Base-by-base conservation (phyloP, 345 rosid species). In the Rhodamnia argentea region DNA sequence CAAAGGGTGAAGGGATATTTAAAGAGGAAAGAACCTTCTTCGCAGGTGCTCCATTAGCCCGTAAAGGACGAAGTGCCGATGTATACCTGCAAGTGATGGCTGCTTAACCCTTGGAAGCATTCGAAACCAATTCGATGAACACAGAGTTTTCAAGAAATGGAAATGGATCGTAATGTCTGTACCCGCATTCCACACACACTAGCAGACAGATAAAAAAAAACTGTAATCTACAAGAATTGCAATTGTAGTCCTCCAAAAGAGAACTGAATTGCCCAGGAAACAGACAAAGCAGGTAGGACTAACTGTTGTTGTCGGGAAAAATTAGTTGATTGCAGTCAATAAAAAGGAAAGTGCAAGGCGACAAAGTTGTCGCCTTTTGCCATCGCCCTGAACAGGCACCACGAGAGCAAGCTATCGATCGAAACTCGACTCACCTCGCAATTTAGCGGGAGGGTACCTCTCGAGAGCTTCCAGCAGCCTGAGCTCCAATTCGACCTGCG, bases 401-500 rank as follows among this genome's bases (percentile, higher is more conserved):
- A 5, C 53, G 2, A 82, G 83, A 27, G 20, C 44, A 18, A 82
- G 52, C 55, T 9, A 44, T 51, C 83, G 83, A 74, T 29, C 56
- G 50, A 2, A n/a, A 32, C 78, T 51, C 23, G 32, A 56, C 88
- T 52, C 87, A 86, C 99, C 99, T 94, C 92, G 89, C 81, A 98
- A 90, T 89, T 96, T 98, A 87, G 89, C 93, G 1, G 94, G 99
- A 91, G 99, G 99, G 84, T 95, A 98, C 87, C 95, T 93, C 88
- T 94, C 97, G 64, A 98, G 95, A 82, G 98, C 99, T 93, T 96
- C 98, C 78, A 98, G 87, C 37, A 98, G 90, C 86, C 92, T 93
- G 10, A 96, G 95, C 96, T 98, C 99, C 94, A 98, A 91, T 90
- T 96, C 99, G 64, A 94, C 96, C 95, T 97, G 95, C 76, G 95